Evolutionary conservation across 1,284 basidiomycete genomes (phyloP), one percentile per base, ranked within the genome.

Genomic region (Boletus mariae): DNA sequence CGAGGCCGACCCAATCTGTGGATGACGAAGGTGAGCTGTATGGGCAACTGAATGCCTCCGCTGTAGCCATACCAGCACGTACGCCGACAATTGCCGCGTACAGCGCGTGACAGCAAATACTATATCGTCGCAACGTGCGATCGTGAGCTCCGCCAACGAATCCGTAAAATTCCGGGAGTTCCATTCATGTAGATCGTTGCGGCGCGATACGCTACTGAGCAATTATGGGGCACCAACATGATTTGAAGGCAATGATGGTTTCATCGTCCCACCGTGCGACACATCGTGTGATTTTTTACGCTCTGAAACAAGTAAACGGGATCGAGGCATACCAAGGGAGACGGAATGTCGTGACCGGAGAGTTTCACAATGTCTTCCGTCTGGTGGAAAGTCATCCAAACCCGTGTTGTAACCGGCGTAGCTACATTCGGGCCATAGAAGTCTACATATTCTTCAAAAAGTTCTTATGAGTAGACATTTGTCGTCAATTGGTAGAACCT

Each of bases 41-140:
- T 20, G 20, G 20, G 20, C 2, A 20, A 20, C 20, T 65, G 96
- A 99, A 68, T 84, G 96, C 40, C 77, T 99, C 37, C 82, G 83
- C 51, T 99, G 97, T 72, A 86, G 90, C 46, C 96, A 99, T 71
- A 80, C 84, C 13, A 97, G 97, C 13, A 98, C 94, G 12, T 99
- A 99, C 67, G 97, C 97, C 20, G 97, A 99, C 69, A 97, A 99
- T 76, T 99, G 97, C 71, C 83, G 99, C 29, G 89, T 99, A n/a
- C 91, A 99, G 67, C 85, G 97, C 34, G 92, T 98, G 15, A 92
- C 90, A 4, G 85, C 93, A 92, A 94, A 69, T 98, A 95, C 73
- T 99, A 93, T 71, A 90, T 99, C 63, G 95, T 99, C 28, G 97
- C 97, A 15, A 99, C 97, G 32, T 99, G 97, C 68, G 97, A 99